Evolutionary conservation across 495 filamentous ascomycete species (phyloP).

Genomic region (Penicillium pancosmium): DNA sequence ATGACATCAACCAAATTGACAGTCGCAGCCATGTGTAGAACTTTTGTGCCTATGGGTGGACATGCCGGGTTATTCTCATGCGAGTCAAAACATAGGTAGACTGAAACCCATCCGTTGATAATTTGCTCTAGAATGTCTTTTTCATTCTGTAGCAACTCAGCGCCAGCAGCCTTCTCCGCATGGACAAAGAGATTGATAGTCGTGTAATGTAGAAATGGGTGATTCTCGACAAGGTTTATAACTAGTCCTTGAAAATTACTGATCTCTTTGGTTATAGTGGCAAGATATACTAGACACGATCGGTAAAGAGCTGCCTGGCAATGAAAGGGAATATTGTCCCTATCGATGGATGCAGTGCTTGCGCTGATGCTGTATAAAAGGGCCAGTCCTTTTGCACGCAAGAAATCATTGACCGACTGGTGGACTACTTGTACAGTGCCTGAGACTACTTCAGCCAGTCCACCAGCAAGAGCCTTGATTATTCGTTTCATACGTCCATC

Average conservation of each 20-base stretch:
- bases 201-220: not conserved
- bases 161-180: not conserved
- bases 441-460: constrained; percentile 13
- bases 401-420: constrained; percentile 23
- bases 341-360: not conserved
- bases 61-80: not conserved
- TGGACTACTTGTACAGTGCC: constrained; percentile 19
- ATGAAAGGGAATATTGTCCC: not conserved
- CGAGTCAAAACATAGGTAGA: not conserved
- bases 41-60: not conserved
- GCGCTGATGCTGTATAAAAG: constrained; percentile 22
- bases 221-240: not conserved
- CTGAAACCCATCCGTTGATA: not conserved
- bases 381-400: constrained; percentile 16
- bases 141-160: not conserved
- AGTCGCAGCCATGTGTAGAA: not conserved
- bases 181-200: not conserved
- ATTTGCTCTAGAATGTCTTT: not conserved
- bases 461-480: constrained; percentile 18
- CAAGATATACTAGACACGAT: constrained; percentile 15
- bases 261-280: not conserved
- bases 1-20: not conserved
- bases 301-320: constrained; percentile 12
- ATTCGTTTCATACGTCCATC: constrained; percentile 10
- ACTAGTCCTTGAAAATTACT: not conserved